A percentile compares a stretch with the other conserved stretches of the same genome.
phyloP scores from a whole-genome alignment of 345 rosid genomes.

The Tarenaya hassleriana region DNA sequence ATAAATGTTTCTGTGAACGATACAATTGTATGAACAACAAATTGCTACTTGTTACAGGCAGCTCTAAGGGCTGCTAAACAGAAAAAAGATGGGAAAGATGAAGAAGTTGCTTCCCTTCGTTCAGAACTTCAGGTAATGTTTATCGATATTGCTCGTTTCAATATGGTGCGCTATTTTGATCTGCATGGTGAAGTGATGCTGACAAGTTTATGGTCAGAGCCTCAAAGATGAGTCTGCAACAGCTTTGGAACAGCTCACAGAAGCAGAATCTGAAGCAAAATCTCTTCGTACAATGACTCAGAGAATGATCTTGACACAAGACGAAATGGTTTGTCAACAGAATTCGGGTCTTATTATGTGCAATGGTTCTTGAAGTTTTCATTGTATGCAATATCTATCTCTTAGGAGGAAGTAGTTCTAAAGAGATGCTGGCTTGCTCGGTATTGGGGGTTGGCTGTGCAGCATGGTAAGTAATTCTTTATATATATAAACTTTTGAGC shows the following conservation, averaged over 20 bases:
- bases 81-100: conserved; percentile 66
- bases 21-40: conserved; percentile 17
- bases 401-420: conserved; percentile 95
- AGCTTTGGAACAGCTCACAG: conserved; percentile 60
- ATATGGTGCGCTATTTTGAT: conserved; percentile 14
- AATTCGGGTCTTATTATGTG: conserved; percentile 16
- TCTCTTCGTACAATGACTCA: conserved; percentile 86
- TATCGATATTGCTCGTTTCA: conserved; percentile 21
- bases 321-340: conserved; percentile 70
- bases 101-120: conserved; percentile 60
- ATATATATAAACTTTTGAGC: neutral
- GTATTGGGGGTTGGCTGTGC: conserved; percentile 93
- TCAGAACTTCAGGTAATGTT: conserved; percentile 72
- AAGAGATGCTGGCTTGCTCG: conserved; percentile 99
- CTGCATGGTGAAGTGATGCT: conserved; percentile 19
- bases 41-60: conserved; percentile 47
- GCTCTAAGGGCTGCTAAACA: conserved; percentile 85
- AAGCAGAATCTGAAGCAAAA: conserved; percentile 87
- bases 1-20: conserved; percentile 1
- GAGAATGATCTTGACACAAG: conserved; percentile 84
- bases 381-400: conserved; percentile 12
- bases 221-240: conserved; percentile 63
- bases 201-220: conserved; percentile 39
- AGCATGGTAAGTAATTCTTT: conserved; percentile 60
- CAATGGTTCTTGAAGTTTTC: conserved; percentile 17